A percentile compares a stretch with the other conserved stretches of the same genome.
phyloP scores from a whole-genome alignment of 2,329 filamentous ascomycete species.

The Fusarium floridanum region DNA sequence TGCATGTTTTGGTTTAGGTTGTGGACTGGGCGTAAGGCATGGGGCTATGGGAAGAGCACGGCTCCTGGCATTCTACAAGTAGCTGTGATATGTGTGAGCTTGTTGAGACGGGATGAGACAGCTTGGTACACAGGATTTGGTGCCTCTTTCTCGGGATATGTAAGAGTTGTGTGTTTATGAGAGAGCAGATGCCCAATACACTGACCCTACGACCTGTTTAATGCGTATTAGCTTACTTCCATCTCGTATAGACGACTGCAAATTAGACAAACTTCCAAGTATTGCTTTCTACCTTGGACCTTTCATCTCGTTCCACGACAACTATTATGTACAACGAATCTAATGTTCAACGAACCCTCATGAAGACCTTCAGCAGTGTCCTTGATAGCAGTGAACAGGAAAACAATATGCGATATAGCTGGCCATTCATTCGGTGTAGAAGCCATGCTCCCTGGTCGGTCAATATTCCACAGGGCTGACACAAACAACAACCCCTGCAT shows the following conservation, averaged over 20 bases:
- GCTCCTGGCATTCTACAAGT: background rate
- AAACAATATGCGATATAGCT: background rate
- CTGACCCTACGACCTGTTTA: background rate
- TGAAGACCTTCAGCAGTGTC: background rate
- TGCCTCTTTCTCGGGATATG: background rate
- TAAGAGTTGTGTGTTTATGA: background rate
- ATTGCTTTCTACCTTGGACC: background rate
- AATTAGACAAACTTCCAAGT: no score
- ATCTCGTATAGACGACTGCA: background rate
- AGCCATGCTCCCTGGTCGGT: background rate
- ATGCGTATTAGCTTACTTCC: background rate
- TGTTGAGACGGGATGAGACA: background rate
- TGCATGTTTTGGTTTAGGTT: background rate
- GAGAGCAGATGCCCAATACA: background rate
- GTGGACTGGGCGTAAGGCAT: background rate
- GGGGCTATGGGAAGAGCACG: background rate
- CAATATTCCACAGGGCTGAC: background rate
- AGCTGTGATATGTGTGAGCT: background rate
- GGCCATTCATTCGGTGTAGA: background rate
- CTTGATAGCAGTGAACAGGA: background rate
- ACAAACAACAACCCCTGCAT: background rate
- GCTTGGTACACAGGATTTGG: background rate
- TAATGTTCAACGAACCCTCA: background rate
- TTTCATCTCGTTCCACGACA: background rate
- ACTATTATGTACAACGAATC: background rate